Percentiles rank a stretch among this genome's conserved stretches.
These are phyloP conservation scores for Chaetomidium leptoderma DNA, from an alignment of 495 filamentous ascomycete species.

Conservation along the genomic window DNA sequence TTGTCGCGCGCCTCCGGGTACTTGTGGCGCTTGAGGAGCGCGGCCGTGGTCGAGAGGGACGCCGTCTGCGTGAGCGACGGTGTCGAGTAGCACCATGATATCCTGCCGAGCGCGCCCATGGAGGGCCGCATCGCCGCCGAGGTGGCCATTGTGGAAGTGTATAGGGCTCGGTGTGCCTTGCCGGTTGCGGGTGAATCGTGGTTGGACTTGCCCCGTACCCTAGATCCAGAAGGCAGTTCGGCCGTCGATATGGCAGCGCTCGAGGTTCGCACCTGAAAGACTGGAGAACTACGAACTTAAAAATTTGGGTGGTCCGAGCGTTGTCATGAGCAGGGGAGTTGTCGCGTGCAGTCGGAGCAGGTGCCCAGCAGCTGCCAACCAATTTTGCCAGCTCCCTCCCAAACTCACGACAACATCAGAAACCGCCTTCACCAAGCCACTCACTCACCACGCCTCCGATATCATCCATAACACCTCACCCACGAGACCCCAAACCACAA, in stretches of 20 bases:
- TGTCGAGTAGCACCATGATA: not conserved
- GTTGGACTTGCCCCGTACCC: constrained; percentile 1
- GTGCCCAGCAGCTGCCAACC: constrained; percentile 1
- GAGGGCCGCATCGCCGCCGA: constrained; percentile 43
- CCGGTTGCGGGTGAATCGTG: not conserved
- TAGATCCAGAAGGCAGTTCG: not conserved
- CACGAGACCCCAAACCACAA: too few relatives aligned
- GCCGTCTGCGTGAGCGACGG: constrained; percentile 17
- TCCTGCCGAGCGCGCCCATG: constrained; percentile 32
- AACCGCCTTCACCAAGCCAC: not conserved
- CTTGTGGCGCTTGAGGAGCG: constrained; percentile 34
- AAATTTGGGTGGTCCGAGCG: constrained; percentile 35
- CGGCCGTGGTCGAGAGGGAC: constrained; percentile 37
- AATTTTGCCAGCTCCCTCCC: not conserved
- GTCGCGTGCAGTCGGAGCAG: not conserved
- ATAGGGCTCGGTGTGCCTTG: not conserved
- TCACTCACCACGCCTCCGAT: not conserved
- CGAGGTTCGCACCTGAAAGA: constrained; percentile 8
- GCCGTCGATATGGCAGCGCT: constrained; percentile 4
- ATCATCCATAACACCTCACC: not conserved
- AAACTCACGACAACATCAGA: not conserved
- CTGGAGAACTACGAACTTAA: constrained; percentile 10
- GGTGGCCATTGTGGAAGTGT: constrained; percentile 37
- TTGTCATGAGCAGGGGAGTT: constrained; percentile 4
- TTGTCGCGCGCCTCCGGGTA: constrained; percentile 38